Evolutionary conservation across 1,284 basidiomycete genomes (phyloP).

Genomic region (Volvariella volvacea): DNA sequence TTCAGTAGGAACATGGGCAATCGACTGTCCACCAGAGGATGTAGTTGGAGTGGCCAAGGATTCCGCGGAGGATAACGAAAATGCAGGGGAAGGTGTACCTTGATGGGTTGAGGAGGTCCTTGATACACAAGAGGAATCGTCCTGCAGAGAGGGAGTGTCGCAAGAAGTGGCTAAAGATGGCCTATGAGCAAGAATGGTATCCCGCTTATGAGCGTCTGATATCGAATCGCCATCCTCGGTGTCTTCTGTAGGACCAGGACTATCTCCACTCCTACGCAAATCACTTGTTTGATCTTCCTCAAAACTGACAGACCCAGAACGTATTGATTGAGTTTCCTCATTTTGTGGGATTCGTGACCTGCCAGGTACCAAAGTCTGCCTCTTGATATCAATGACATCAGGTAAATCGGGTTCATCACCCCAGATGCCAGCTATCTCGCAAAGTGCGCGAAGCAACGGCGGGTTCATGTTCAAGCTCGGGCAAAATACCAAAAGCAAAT

Average conservation of each 20-base stretch:
- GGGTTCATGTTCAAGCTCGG: slow-evolving; percentile 78
- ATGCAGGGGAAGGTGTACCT: slow-evolving; percentile 23
- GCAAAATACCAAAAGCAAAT: slow-evolving; percentile 73
- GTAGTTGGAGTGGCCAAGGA: slow-evolving; percentile 36
- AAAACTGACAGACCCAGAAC: background rate
- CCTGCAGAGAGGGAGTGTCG: slow-evolving; percentile 2
- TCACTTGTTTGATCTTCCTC: no score
- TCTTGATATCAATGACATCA: slow-evolving; percentile 33
- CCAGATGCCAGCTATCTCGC: slow-evolving; percentile 69
- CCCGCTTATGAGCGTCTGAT: slow-evolving; percentile 5
- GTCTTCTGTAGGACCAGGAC: slow-evolving; percentile 5
- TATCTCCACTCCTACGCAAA: no score
- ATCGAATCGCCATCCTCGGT: slow-evolving; percentile 13
- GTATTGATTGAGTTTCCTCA: slow-evolving; percentile 5
- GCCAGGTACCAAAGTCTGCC: slow-evolving; percentile 17
- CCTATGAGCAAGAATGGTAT: background rate
- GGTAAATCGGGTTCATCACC: slow-evolving; percentile 25
- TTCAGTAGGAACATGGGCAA: slow-evolving; percentile 26
- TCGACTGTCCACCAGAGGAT: slow-evolving; percentile 31
- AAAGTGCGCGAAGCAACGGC: slow-evolving; percentile 63
- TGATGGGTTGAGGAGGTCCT: slow-evolving; percentile 2
- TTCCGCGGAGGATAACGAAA: slow-evolving; percentile 37
- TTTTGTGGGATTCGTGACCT: slow-evolving; percentile 11
- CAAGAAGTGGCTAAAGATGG: background rate
- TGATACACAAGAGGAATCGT: slow-evolving; percentile 7